Conservation (phyloP, 2,329 filamentous ascomycete genomes). For the Claviceps paspali region DNA sequence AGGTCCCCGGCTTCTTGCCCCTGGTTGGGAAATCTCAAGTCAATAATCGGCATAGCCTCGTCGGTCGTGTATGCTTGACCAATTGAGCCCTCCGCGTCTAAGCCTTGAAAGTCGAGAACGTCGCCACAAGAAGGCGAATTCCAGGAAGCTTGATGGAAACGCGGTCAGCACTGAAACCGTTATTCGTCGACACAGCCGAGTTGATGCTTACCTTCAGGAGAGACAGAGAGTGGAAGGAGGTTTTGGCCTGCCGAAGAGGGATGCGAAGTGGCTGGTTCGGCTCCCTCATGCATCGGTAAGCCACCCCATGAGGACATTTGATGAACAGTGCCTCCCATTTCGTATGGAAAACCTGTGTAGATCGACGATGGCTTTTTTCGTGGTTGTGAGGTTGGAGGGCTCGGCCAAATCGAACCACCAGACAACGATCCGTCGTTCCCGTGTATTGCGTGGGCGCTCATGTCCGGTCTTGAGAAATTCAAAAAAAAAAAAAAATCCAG, state of each 20-base stretch:
- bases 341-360: conserved; percentile 7
- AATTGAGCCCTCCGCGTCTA: conserved; percentile 44
- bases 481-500: too few relatives aligned
- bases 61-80: conserved; percentile 48
- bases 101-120: conserved; percentile 35
- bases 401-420: conserved; percentile 7
- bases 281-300: background rate
- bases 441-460: conserved; percentile 5
- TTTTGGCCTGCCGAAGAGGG: conserved; percentile 8
- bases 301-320: conserved; percentile 7
- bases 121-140: conserved; percentile 42
- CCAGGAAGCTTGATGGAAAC: conserved; percentile 22
- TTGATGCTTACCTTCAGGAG: conserved; percentile 4
- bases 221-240: conserved; percentile 3
- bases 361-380: conserved; percentile 6
- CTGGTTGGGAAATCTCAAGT: conserved; percentile 36
- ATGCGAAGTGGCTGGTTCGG: background rate
- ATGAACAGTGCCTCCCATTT: conserved; percentile 3
- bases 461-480: conserved; percentile 1
- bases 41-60: conserved; percentile 46
- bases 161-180: background rate
- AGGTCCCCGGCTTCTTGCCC: conserved; percentile 33
- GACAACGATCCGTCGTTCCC: conserved; percentile 6
- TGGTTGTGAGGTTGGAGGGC: conserved; percentile 6
- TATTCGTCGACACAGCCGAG: background rate